Evolutionary conservation across 345 rosid species (phyloP), one percentile per base, ranked within the genome.

Genomic region (Fremontodendron californicum): DNA sequence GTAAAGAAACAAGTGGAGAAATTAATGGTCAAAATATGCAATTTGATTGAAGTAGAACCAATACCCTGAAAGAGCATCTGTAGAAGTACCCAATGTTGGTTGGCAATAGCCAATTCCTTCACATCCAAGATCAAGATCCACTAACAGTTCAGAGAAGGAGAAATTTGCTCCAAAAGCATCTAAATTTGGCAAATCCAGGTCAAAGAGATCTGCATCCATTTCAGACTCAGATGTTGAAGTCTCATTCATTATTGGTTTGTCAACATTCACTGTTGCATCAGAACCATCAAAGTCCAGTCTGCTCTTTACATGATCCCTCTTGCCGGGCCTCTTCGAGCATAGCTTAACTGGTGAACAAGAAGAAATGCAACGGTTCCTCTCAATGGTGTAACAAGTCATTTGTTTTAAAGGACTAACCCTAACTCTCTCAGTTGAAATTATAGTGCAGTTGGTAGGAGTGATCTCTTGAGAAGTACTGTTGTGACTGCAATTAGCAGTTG

Each of bases 261-360:
- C 89, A n/a, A 71, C 33, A 65, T 46, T 75, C 80, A 64, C 74
- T 64, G 83, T 55, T 27, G 62, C 80, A 66, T 91, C 91, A 58
- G 93, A 82, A 72, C 86, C 90, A 83, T 89, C 94, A 37, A 96
- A 96, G 78, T 94, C 94, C 25, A 96, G 89, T 82, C 95, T 90
- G 81, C 97, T 93, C 78, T 93, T 96, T 33, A 92, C 95, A 68
- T 86, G 86, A 75, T 88, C 94, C 81, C 95, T 86, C 86, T 82
- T 90, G 64, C 74, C 84, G 0, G 74, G 39, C 83, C 89, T 87
- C 81, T 67, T 86, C 74, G 72, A 51, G 45, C 80, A 82, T 23
- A 89, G 60, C 85, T 92, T 93, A 52, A 73, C 78, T 0, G 97
- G 98, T 1, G 94, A 92, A 15, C 91, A 85, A 57, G 96, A 85